Evolutionary conservation across 2,329 filamentous ascomycete genomes (phyloP), one percentile per base, ranked within the genome.

Genomic region (Sordariomycetes sp.): DNA sequence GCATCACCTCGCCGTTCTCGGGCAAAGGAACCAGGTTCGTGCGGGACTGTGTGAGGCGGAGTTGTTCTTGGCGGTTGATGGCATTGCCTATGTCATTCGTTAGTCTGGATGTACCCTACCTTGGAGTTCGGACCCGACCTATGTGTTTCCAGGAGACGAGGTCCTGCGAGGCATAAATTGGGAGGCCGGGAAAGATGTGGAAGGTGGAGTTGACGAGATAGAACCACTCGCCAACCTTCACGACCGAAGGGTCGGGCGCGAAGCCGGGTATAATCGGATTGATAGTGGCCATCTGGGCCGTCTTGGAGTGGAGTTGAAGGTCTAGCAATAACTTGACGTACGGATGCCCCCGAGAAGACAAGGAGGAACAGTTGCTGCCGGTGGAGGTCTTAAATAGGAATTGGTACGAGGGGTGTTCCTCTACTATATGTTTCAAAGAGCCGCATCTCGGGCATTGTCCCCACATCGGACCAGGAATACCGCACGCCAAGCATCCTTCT

Each of bases 101-200:
- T 32, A 46, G 52, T 35, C 46, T 50, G 46, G 24, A n/a, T 10
- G 20, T 18, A n/a, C 4, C 7, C 22, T 24, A 12, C 22, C 46
- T 12, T 24, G 20, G 20, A 22, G 14, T 61, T 40, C 12, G 53
- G 12, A 18, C 46, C 46, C 25, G 32, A 60, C 65, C 63, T 3
- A 70, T 65, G 46, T 68, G 66, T 50, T 64, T 65, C 69, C 68
- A 70, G 57, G 63, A 62, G 34, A 65, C 57, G 3, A 73, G 63
- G 56, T 73, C 68, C 28, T 66, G 66, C 7, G 69, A 72, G 22
- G 66, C 65, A 57, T 68, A 69, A 40, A 69, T 67, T 54, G 79
- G 76, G 0, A 74, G 69, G 28, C 82, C 80, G 0, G 82, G 74
- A 62, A 83, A 84, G 12, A 82, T 76, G 64, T 83, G 83, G 62